phyloP scores from a whole-genome alignment of 2,329 filamentous ascomycete species.

The Aureobasidium vineae region DNA sequence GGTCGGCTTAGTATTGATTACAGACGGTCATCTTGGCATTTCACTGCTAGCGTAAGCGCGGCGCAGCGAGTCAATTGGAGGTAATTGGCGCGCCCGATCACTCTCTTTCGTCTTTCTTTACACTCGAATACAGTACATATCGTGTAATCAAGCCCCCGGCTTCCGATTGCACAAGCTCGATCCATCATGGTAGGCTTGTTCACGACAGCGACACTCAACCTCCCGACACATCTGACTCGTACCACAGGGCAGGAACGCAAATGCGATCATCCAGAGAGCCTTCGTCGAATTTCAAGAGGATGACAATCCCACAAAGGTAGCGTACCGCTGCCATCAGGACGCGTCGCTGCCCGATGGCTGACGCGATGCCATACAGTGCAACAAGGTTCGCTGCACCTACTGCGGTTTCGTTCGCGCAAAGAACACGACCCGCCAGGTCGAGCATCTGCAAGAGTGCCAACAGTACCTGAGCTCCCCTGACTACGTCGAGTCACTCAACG shows the following conservation, averaged over 20 bases:
- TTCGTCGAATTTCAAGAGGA: slow-evolving; percentile 45
- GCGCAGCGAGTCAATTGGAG: background rate
- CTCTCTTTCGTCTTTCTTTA: slow-evolving; percentile 16
- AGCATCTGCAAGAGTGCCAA: slow-evolving; percentile 50
- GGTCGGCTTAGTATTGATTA: slow-evolving; percentile 7
- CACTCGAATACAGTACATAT: slow-evolving; percentile 9
- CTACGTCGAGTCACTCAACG: slow-evolving; percentile 20
- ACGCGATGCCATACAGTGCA: slow-evolving; percentile 40
- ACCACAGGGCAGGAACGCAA: slow-evolving; percentile 35
- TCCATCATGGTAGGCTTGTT: slow-evolving; percentile 15
- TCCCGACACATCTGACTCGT: background rate
- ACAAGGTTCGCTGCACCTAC: slow-evolving; percentile 50
- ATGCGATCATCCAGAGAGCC: slow-evolving; percentile 44
- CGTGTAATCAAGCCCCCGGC: slow-evolving; percentile 11
- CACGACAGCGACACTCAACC: background rate
- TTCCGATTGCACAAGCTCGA: background rate
- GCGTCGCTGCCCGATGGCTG: slow-evolving; percentile 12
- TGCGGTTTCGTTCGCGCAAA: slow-evolving; percentile 53
- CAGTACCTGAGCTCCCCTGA: slow-evolving; percentile 47
- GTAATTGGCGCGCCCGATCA: slow-evolving; percentile 6
- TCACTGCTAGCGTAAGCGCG: background rate
- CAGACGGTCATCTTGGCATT: background rate
- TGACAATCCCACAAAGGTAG: slow-evolving; percentile 43
- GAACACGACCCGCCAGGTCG: slow-evolving; percentile 53
- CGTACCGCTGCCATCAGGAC: background rate